Percentiles rank a stretch among this genome's conserved stretches.
Conservation (phyloP, 106 monocot genomes). For the Dioscorea alata region DNA sequence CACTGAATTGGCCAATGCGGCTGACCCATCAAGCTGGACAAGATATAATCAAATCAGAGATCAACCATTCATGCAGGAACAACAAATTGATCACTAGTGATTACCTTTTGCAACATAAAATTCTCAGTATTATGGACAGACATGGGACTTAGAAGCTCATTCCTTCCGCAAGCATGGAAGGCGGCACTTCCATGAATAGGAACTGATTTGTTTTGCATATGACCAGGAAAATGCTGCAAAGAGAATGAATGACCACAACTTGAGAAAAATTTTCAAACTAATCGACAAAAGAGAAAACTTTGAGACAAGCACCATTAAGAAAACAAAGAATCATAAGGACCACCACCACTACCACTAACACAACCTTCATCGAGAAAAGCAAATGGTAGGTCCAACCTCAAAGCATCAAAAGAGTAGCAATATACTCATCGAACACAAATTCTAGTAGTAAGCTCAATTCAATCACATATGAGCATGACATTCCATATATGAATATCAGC, state of each 20-base stretch:
- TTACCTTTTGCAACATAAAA: slow-evolving; percentile 57
- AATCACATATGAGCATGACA: too few relatives aligned
- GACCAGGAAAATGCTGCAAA: slow-evolving; percentile 38
- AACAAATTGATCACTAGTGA: not conserved
- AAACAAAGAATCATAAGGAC: not conserved
- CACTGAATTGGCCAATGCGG: slow-evolving; percentile 31
- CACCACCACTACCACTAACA: not conserved
- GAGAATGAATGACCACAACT: not conserved
- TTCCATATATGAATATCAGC: too few relatives aligned
- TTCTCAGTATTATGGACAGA: slow-evolving; percentile 24
- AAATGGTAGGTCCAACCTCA: not conserved
- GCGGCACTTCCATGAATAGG: slow-evolving; percentile 13
- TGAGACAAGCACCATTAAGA: not conserved
- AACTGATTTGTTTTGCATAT: slow-evolving; percentile 12
- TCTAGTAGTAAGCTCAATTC: too few relatives aligned
- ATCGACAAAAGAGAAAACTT: not conserved
- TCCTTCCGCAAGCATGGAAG: slow-evolving; percentile 17
- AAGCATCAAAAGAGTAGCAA: not conserved
- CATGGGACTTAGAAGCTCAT: slow-evolving; percentile 16
- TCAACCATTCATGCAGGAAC: not conserved
- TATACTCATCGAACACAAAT: too few relatives aligned
- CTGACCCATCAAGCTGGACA: slow-evolving; percentile 28
- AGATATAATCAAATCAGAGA: not conserved
- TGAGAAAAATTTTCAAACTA: not conserved
- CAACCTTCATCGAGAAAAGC: not conserved